Evolutionary conservation across 192 early-diverging fungal species (phyloP), one percentile per base, ranked within the genome.

Genomic region (Backusella australiensis): DNA sequence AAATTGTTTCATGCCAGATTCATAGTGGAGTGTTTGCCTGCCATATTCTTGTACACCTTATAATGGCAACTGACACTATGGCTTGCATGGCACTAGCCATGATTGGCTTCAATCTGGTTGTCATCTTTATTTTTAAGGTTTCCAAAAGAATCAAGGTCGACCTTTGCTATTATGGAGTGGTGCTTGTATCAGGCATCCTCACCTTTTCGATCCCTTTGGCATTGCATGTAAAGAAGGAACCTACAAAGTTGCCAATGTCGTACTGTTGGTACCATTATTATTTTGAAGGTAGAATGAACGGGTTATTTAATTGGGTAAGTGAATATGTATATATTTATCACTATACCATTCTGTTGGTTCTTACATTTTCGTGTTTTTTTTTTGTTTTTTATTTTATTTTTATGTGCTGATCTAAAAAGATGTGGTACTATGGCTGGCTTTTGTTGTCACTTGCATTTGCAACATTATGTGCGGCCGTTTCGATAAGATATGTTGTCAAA

Each of bases 361-460:
- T 46, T 3, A 46, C 36, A 38, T 38, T 38, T 38, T 9, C 36
- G 23, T 23, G 23, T 23, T 29, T 29, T 26, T 26, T 29, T 29
- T 29, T 29, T 29, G 0, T 29, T 29, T 29, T 38, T 49, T 19
- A 19, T 46, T 19, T 17, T 49, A 19, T 29, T 29, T 29, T 29
- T 29, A 0, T 29, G 29, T 19, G 46, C 5, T 49, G 19, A 63
- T 67, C 1, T 46, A 29, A 34, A 67, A 41, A 75, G 73, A 67
- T 75, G 65, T 75, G 73, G 73, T 75, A 75, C 26, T 75, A 67
- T 34, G 41, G 73, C 36, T 67, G 59, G 41, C 26, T 75, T 9
- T 34, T 75, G 42, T 26, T 67, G 14, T 46, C 63, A 44, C 26
- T 65, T 19, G 65, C 63, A 4, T 44, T 75, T 41, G 73, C 73